Percentiles rank a stretch among this genome's conserved stretches.
Conservation (phyloP, 2,329 filamentous ascomycete species). For the Sporothrix curviconia region DNA sequence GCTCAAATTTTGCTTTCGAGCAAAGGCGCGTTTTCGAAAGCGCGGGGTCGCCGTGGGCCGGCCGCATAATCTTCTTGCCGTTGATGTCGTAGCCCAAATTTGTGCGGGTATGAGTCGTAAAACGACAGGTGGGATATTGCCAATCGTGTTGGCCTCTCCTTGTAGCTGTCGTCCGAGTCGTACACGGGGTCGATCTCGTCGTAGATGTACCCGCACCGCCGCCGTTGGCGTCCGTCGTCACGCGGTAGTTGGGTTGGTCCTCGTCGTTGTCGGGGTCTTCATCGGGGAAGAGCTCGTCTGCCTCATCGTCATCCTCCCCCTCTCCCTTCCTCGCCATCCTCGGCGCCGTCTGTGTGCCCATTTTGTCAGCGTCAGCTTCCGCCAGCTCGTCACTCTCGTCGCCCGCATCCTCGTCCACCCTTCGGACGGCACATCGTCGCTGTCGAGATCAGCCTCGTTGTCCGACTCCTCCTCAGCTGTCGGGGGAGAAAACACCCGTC, state of each 20-base stretch:
- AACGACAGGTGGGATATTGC: conserved; percentile 88
- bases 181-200: conserved; percentile 90
- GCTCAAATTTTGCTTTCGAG: conserved; percentile 93
- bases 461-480: conserved; percentile 51
- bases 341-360: conserved; percentile 24
- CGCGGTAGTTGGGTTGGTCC: conserved; percentile 42
- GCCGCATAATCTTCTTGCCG: conserved; percentile 94
- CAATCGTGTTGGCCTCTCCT: conserved; percentile 82
- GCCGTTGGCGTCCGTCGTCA: conserved; percentile 80
- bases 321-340: conserved; percentile 14
- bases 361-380: conserved; percentile 29
- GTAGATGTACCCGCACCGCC: conserved; percentile 85
- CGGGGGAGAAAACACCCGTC: conserved; percentile 54
- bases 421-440: conserved; percentile 36
- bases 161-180: conserved; percentile 85
- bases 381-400: conserved; percentile 35
- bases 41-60: conserved; percentile 87
- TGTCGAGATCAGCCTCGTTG: conserved; percentile 38
- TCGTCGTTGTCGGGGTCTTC: conserved; percentile 33
- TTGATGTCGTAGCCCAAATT: conserved; percentile 99
- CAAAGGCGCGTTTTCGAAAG: conserved; percentile 85
- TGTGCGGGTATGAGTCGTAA: conserved; percentile 96
- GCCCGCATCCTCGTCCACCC: conserved; percentile 34
- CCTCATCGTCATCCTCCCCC: conserved; percentile 23
- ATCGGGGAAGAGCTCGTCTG: conserved; percentile 24